These are phyloP conservation scores for Lyophyllum shimeji DNA, from an alignment of 768 basidiomycete genomes.

Conservation along the genomic window DNA sequence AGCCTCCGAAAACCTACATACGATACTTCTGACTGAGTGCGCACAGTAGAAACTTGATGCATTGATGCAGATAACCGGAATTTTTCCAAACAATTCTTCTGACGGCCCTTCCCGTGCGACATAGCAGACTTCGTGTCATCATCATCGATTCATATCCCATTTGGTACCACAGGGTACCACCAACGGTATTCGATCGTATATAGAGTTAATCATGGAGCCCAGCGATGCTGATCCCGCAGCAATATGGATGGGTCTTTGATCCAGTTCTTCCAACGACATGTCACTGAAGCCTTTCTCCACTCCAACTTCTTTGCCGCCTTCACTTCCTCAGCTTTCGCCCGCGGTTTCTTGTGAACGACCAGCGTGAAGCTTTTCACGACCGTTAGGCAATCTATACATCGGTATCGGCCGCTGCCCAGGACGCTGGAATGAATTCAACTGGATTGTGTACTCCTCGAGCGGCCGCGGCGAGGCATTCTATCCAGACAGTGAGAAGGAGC, in stretches of 20 bases:
- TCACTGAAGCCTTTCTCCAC: not conserved
- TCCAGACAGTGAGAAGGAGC: not conserved
- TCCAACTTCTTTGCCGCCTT: not conserved
- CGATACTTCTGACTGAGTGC: too few relatives aligned
- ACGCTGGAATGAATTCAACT: conserved; percentile 20
- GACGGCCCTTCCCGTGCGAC: too few relatives aligned
- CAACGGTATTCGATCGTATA: too few relatives aligned
- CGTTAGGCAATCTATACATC: conserved; percentile 11
- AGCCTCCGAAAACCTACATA: too few relatives aligned
- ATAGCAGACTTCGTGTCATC: too few relatives aligned
- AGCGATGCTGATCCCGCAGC: not conserved
- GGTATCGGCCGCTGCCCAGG: conserved; percentile 19
- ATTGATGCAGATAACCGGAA: too few relatives aligned
- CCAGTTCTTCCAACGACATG: not conserved
- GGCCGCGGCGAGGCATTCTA: not conserved
- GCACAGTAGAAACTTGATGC: too few relatives aligned
- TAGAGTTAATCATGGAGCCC: not conserved
- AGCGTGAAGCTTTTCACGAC: conserved; percentile 19
- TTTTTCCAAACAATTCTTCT: too few relatives aligned
- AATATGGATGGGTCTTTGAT: not conserved
- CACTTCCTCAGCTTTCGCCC: not conserved
- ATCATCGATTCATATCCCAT: too few relatives aligned
- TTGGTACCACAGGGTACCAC: too few relatives aligned
- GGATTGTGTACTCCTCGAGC: conserved; percentile 15
- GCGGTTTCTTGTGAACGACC: conserved; percentile 2